Base-by-base conservation (phyloP, 2,329 filamentous ascomycete genomes). In the Periconia sp. region DNA sequence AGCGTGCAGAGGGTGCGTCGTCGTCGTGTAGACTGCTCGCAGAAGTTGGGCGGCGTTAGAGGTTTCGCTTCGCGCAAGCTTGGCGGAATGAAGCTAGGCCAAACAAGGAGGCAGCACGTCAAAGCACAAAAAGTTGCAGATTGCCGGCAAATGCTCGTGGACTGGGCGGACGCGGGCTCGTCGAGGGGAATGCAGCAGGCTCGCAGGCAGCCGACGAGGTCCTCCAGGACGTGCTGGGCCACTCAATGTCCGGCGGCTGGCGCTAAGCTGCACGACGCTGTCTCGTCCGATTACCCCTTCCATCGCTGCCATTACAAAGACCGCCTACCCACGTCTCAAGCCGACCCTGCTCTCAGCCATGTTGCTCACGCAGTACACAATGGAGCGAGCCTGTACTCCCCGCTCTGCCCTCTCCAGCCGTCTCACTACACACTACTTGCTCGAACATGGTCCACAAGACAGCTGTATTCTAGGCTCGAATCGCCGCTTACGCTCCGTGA, bases 41-140 rank as follows among this genome's bases (percentile, higher is more conserved):
- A 42, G 36, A 42, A 43, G 39, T 39, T 44, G 51, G 54, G 62
- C 49, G 57, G 54, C 41, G 52, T 50, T 56, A 52, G 43, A 45
- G 53, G 55, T 48, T 61, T 56, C 59, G 55, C 49, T n/a, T n/a
- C n/a, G 49, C 50, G 50, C 11, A 46, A 49, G 51, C 58, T 59
- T 56, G 56, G 52, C 49, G 45, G 46, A 41, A 41, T 30, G 31
- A 33, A 18, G 34, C 38, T 46, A 46, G 38, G 39, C 46, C 39
- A 21, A 29, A 30, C 32, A 17, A 21, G 36, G 42, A n/a, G 26
- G 22, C 36, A 18, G 31, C 22, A 25, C 24, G 9, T 33, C 26
- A 37, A 41, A 41, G 36, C n/a, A 36, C 33, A 37, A 43, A 43
- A 40, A 29, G 36, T 17, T 33, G 43, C 43, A 16, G 32, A 28